Evolutionary conservation across 2,329 filamentous ascomycete genomes (phyloP), one percentile per base, ranked within the genome.

Genomic region (Stenocarpella maydis): DNA sequence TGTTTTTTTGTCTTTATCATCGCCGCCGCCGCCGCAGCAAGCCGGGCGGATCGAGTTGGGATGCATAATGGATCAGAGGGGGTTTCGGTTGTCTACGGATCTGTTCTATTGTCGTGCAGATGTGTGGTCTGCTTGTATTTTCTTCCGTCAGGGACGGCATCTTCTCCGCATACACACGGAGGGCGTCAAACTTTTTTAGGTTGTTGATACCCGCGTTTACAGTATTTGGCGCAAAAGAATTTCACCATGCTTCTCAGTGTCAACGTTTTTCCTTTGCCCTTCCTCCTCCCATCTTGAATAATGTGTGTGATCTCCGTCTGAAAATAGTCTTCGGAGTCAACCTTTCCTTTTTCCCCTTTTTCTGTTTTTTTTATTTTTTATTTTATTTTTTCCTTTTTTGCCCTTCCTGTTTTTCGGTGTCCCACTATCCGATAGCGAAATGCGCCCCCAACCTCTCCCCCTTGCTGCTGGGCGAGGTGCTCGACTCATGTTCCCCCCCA

Each of bases 151-250:
- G 54, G 54, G 34, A 28, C 41, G 58, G 58, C 58, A 63, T 63
- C 52, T 24, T 60, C 55, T 52, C 19, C 64, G 49, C 60, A 65
- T 55, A 69, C 53, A 69, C 41, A 69, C 37, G 37, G 50, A 64
- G 67, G 67, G 67, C 67, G 60, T 69, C 67, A 65, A 58, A 58
- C 60, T 41, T 41, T n/a, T 58, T 21, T n/a, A 49, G 58, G 60
- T 65, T 69, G 67, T 61, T 69, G 67, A 69, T 69, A 69, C 67
- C 67, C 67, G 67, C 60, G 52, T 67, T 67, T 43, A 63, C 58
- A 55, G 41, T 28, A 21, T 65, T 49, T 69, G 67, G 58, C 58
- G 58, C 58, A n/a, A 63, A 49, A 21, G 58, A 49, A 63, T 37
- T 24, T 12, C 43, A 63, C 26, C 37, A 37, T 9, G 12, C 28